A percentile compares a stretch with the other conserved stretches of the same genome.
phyloP scores from a whole-genome alignment of 495 filamentous ascomycete species.

The Aspergillus cristatus region DNA sequence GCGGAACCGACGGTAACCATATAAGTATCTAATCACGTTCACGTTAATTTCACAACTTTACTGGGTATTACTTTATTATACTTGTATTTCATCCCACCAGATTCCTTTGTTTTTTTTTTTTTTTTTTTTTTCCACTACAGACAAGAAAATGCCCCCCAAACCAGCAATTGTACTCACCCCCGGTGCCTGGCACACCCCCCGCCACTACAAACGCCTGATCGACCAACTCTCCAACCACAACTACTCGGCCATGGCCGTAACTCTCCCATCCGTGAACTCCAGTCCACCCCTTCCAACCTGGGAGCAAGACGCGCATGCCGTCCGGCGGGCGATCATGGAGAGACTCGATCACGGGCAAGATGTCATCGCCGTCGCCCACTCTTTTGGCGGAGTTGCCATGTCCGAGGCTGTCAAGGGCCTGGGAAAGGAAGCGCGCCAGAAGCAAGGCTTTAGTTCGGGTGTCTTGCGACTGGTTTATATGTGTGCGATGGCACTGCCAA shows the following conservation, averaged over 20 bases:
- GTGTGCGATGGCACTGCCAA: conserved; percentile 19
- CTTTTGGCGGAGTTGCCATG: conserved; percentile 29
- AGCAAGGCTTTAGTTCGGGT: conserved; percentile 27
- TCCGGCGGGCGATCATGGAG: conserved; percentile 16
- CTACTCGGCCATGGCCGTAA: conserved; percentile 20
- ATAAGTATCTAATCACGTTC: too few species aligned
- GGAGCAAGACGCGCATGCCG: conserved; percentile 18
- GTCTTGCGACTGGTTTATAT: conserved; percentile 34
- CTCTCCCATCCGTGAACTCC: conserved; percentile 19
- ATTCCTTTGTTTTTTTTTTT: too few species aligned
- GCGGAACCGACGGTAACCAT: too few species aligned
- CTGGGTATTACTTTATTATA: too few species aligned
- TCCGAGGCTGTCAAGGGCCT: conserved; percentile 28
- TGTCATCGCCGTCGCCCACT: conserved; percentile 29
- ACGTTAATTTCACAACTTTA: too few species aligned
- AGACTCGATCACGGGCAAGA: conserved; percentile 20
- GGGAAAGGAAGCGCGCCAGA: conserved; percentile 26
- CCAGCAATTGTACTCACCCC: conserved; percentile 29
- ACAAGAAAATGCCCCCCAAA: background rate
- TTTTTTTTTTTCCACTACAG: background rate
- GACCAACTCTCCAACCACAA: conserved; percentile 17
- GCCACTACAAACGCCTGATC: conserved; percentile 26
- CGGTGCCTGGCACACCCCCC: conserved; percentile 34
- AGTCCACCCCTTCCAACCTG: conserved; percentile 19
- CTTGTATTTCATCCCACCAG: too few species aligned